Conservation (phyloP, 495 filamentous ascomycete species). For the Xylaria longipes region DNA sequence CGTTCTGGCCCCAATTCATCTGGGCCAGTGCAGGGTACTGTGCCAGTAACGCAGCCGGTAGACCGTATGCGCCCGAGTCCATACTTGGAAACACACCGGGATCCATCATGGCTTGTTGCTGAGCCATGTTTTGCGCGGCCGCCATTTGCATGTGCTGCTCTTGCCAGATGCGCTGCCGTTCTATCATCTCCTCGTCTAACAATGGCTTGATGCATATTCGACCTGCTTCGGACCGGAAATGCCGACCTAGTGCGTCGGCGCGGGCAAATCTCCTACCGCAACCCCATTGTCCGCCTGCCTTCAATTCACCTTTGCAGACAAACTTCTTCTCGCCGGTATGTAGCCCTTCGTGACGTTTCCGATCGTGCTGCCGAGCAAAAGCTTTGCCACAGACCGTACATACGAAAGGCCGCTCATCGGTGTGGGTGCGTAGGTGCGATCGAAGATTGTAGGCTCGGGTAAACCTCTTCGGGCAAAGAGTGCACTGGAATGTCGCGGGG, state of each 20-base stretch:
- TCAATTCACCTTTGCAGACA: constrained; percentile 89
- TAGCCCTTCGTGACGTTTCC: constrained; percentile 88
- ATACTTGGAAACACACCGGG: constrained; percentile 54
- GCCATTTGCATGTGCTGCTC: constrained; percentile 66
- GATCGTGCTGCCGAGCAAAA: constrained; percentile 91
- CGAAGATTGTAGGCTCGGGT: constrained; percentile 89
- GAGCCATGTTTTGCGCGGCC: constrained; percentile 52
- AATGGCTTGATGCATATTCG: constrained; percentile 95
- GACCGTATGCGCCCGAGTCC: constrained; percentile 65
- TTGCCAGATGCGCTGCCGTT: constrained; percentile 70
- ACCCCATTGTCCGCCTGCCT: constrained; percentile 83
- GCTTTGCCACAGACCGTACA: constrained; percentile 96
- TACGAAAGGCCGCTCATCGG: constrained; percentile 92
- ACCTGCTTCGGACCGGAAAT: constrained; percentile 95
- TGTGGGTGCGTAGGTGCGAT: constrained; percentile 91
- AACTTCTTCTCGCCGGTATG: constrained; percentile 97
- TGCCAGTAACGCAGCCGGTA: constrained; percentile 85
- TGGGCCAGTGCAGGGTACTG: constrained; percentile 91
- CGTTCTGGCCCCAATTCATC: constrained; percentile 74
- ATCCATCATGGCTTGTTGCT: constrained; percentile 57
- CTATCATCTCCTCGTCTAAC: constrained; percentile 85
- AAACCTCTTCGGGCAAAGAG: constrained; percentile 83
- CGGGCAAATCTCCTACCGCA: constrained; percentile 93
- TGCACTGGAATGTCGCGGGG: constrained; percentile 90
- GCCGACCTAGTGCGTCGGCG: constrained; percentile 93